Percentiles rank a stretch among this genome's conserved stretches.
phyloP scores from a whole-genome alignment of 1,284 basidiomycete species.

The Phlebopus sp. region DNA sequence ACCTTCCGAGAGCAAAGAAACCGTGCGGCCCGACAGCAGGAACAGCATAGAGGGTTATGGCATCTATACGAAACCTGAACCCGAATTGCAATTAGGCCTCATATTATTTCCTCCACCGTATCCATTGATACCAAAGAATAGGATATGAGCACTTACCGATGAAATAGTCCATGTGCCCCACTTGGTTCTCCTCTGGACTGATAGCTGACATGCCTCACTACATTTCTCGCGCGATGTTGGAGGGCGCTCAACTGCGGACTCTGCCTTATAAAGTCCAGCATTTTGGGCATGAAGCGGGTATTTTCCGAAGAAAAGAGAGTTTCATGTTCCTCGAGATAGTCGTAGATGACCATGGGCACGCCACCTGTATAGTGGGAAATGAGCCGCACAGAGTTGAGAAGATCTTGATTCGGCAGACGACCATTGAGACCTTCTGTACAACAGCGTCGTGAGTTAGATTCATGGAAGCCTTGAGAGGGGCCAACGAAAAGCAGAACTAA shows the following conservation, averaged over 20 bases:
- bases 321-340: conserved; percentile 59
- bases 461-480: background rate
- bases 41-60: conserved; percentile 85
- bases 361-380: conserved; percentile 73
- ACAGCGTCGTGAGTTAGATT: background rate
- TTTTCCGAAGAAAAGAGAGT: conserved; percentile 32
- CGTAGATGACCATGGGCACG: conserved; percentile 76
- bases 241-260: conserved; percentile 49
- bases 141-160: conserved; percentile 50
- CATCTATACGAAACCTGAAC: conserved; percentile 87
- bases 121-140: background rate
- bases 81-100: conserved; percentile 11
- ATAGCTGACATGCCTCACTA: conserved; percentile 63
- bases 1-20: conserved; percentile 90
- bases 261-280: conserved; percentile 45
- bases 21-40: conserved; percentile 93
- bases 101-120: background rate
- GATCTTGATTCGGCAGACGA: conserved; percentile 93
- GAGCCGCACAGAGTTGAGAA: conserved; percentile 79
- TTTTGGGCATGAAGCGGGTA: conserved; percentile 39
- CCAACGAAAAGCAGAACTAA: conserved; percentile 34
- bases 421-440: conserved; percentile 91
- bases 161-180: conserved; percentile 77
- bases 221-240: conserved; percentile 56
- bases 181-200: conserved; percentile 71